Percentiles rank a stretch among this genome's conserved stretches.
These are phyloP conservation scores for Pisolithus microcarpus DNA, from an alignment of 768 basidiomycete species.

Conservation along the genomic window DNA sequence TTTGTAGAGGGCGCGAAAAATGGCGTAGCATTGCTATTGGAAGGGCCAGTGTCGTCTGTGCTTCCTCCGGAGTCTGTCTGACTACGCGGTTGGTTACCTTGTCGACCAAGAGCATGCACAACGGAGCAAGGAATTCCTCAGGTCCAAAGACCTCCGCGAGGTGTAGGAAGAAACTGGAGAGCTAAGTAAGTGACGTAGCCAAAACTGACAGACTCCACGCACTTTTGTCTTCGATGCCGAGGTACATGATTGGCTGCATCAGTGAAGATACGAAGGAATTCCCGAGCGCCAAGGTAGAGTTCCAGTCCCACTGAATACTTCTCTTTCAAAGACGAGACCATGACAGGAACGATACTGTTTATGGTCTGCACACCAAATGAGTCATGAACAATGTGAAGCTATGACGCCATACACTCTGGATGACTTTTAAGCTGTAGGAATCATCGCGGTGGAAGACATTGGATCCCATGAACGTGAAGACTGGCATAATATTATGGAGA, in stretches of 20 bases:
- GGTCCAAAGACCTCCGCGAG: constrained; percentile 77
- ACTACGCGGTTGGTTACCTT: constrained; percentile 64
- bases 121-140: constrained; percentile 70
- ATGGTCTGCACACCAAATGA: constrained; percentile 55
- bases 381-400: background rate
- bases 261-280: constrained; percentile 86
- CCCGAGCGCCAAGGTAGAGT: constrained; percentile 62
- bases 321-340: constrained; percentile 71
- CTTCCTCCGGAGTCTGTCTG: constrained; percentile 56
- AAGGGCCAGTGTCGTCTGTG: constrained; percentile 50
- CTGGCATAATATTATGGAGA: constrained; percentile 92
- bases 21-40: constrained; percentile 62
- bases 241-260: constrained; percentile 91
- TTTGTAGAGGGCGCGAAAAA: constrained; percentile 39
- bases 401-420: constrained; percentile 62
- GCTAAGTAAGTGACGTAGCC: constrained; percentile 2
- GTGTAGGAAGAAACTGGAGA: constrained; percentile 76
- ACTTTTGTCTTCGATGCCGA: constrained; percentile 87
- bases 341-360: constrained; percentile 88
- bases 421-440: constrained; percentile 88
- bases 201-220: constrained; percentile 16
- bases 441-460: constrained; percentile 96
- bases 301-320: constrained; percentile 47
- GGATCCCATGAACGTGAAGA: constrained; percentile 99
- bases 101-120: constrained; percentile 81